These are phyloP conservation scores for Saccharomycopsis schoenii DNA, from an alignment of 805 yeast genomes.

Conservation along the genomic window DNA sequence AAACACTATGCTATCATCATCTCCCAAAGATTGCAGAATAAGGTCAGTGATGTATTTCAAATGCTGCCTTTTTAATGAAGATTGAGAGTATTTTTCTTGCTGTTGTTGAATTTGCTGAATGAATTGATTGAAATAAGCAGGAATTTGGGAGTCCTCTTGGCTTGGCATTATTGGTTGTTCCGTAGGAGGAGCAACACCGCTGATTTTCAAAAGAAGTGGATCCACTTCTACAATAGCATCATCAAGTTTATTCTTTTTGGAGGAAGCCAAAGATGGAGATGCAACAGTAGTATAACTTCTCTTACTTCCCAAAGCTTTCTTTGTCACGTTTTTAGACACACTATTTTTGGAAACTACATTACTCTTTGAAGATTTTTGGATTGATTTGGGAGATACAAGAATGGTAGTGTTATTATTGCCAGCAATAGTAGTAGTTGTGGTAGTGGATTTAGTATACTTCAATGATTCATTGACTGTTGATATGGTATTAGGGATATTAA, in stretches of 20 bases:
- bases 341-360: neutral
- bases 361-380: neutral
- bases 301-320: neutral
- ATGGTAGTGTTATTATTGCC: neutral
- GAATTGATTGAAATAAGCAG: neutral
- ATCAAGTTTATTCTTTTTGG: slow-evolving; percentile 1
- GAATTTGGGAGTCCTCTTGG: neutral
- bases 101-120: neutral
- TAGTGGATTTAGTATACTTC: neutral
- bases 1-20: neutral
- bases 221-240: neutral
- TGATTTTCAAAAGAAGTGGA: neutral
- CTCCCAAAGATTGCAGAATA: neutral
- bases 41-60: neutral
- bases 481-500: neutral
- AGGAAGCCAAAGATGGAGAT: neutral
- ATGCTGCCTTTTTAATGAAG: neutral
- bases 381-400: neutral
- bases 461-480: neutral
- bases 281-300: slow-evolving; percentile 6
- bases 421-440: neutral
- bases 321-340: neutral
- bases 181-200: neutral
- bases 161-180: neutral
- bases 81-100: neutral